Percentiles rank a stretch among this genome's conserved stretches.
These are phyloP conservation scores for Trametopsis cervina DNA, from an alignment of 768 basidiomycete species.

Conservation along the genomic window DNA sequence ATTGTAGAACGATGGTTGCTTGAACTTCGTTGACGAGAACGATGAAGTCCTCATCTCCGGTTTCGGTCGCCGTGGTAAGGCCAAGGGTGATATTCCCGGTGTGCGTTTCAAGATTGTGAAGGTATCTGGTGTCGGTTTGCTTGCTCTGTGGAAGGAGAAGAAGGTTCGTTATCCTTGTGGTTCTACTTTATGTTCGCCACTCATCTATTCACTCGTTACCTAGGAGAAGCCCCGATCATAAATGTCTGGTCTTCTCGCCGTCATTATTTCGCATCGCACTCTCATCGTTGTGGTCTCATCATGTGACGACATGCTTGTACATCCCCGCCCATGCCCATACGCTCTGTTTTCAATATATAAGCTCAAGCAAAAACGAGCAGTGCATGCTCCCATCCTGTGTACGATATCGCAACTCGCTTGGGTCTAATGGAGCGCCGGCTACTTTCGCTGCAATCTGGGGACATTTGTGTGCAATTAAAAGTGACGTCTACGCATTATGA, in stretches of 20 bases:
- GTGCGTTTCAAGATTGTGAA: conserved; percentile 99
- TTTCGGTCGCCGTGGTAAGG: conserved; percentile 99
- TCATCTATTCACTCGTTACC: conserved; percentile 1
- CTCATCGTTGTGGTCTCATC: conserved; percentile 6
- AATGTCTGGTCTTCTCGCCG: conserved; percentile 12
- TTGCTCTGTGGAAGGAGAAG: conserved; percentile 99
- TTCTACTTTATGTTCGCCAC: not conserved
- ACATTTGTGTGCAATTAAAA: too few relatives aligned
- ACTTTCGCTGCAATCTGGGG: too few relatives aligned
- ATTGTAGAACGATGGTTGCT: conserved; percentile 85
- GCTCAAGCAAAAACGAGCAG: conserved; percentile 12
- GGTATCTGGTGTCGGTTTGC: conserved; percentile 97
- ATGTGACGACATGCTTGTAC: conserved; percentile 16
- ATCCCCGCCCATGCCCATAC: conserved; percentile 7
- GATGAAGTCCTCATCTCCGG: conserved; percentile 99
- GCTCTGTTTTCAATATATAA: conserved; percentile 11
- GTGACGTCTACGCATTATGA: too few relatives aligned
- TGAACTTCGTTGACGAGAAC: conserved; percentile 99
- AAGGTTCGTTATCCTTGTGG: conserved; percentile 51
- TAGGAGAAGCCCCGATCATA: conserved; percentile 35
- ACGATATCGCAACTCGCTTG: too few relatives aligned
- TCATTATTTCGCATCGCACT: conserved; percentile 8
- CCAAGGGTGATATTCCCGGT: conserved; percentile 99
- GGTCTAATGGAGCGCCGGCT: too few relatives aligned
- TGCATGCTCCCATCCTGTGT: too few relatives aligned